Evolutionary conservation across 306 rosid genomes (phyloP).

Genomic region (Coriaria nepalensis): DNA sequence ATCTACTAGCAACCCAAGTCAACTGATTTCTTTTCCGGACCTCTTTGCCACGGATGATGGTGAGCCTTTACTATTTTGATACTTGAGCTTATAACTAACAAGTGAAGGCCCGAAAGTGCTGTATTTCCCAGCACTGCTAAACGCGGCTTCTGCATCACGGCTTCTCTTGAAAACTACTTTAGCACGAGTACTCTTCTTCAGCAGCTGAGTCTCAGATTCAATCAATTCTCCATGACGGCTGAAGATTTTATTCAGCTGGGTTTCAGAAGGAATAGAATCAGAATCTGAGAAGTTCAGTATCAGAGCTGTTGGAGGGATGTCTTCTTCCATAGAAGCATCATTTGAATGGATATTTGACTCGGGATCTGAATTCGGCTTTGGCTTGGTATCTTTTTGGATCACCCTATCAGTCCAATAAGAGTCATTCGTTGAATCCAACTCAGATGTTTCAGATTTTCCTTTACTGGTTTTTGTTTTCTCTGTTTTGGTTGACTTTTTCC

Average conservation of each 20-base stretch:
- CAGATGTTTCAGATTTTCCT: constrained; percentile 14
- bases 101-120: constrained; percentile 72
- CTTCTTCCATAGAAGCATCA: constrained; percentile 17
- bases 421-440: constrained; percentile 28
- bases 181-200: constrained; percentile 48
- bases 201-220: constrained; percentile 53
- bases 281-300: constrained; percentile 48
- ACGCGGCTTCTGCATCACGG: constrained; percentile 62
- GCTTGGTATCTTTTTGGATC: constrained; percentile 26
- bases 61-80: constrained; percentile 18
- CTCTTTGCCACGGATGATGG: constrained; percentile 15
- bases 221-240: constrained; percentile 39
- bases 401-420: constrained; percentile 58
- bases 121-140: constrained; percentile 77
- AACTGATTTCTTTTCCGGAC: constrained; percentile 17
- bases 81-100: constrained; percentile 70
- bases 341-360: constrained; percentile 10
- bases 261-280: constrained; percentile 46
- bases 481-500: constrained; percentile 19
- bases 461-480: constrained; percentile 11
- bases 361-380: constrained; percentile 11
- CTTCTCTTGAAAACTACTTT: constrained; percentile 52
- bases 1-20: background rate
- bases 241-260: constrained; percentile 48
- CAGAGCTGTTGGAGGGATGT: constrained; percentile 41